phyloP scores from a whole-genome alignment of 139 green algal species.

The Tetradesmus obliquus region DNA sequence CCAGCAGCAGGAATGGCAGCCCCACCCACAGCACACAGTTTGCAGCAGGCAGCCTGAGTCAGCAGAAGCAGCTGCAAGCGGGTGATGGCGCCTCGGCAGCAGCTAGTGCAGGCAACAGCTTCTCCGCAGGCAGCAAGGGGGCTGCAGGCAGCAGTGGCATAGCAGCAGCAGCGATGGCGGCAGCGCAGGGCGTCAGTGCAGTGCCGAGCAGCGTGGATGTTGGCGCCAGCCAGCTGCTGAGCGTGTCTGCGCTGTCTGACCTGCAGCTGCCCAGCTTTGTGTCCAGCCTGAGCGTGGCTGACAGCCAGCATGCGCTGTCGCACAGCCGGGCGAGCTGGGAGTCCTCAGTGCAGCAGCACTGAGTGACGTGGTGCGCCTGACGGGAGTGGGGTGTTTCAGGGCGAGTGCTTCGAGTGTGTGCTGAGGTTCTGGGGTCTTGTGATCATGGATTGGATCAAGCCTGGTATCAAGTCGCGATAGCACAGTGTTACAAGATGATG shows the following conservation, averaged over 20 bases:
- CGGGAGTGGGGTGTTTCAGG: not conserved
- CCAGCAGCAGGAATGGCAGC: conserved; percentile 17
- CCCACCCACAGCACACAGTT: not conserved
- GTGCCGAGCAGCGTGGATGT: conserved; percentile 28
- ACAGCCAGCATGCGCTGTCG: not conserved
- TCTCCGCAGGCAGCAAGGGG: not conserved
- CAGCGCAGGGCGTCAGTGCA: not conserved
- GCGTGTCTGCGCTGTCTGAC: conserved; percentile 25
- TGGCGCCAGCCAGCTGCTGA: conserved; percentile 37
- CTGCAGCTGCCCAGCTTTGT: conserved; percentile 37
- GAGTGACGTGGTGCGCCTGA: not conserved
- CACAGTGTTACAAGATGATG: too few relatives aligned
- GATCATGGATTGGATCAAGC: too few relatives aligned
- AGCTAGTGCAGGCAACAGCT: not conserved
- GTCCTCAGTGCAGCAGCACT: not conserved
- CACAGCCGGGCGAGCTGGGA: conserved; percentile 13
- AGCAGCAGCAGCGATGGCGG: not conserved
- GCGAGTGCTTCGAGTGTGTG: not conserved
- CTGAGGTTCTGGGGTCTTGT: not conserved
- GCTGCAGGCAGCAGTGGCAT: not conserved
- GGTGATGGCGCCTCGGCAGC: not conserved
- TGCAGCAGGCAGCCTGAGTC: not conserved
- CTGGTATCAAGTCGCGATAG: too few relatives aligned
- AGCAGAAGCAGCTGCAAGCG: not conserved
- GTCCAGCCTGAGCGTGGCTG: not conserved